phyloP scores from a whole-genome alignment of 2,329 filamentous ascomycete genomes.

The Neoarthrinium moseri region DNA sequence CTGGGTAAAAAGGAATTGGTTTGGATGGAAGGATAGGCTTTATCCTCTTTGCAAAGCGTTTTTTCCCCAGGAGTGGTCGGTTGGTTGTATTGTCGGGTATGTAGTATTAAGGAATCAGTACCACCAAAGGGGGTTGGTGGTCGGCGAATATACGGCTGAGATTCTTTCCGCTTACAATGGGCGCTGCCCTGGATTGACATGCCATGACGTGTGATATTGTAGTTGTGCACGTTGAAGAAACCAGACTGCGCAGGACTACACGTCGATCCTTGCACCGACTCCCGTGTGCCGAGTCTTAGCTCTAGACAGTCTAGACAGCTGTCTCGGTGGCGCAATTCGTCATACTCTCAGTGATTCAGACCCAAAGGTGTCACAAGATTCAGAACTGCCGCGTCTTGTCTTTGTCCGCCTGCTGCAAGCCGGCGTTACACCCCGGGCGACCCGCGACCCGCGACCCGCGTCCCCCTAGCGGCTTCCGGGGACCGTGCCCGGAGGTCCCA shows the following conservation, averaged over 20 bases:
- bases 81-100: constrained; percentile 9
- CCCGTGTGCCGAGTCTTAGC: too few relatives aligned
- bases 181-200: background rate
- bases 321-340: too few relatives aligned
- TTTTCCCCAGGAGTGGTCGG: constrained; percentile 6
- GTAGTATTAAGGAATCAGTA: constrained; percentile 10
- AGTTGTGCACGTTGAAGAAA: too few relatives aligned
- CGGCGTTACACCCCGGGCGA: too few relatives aligned
- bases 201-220: background rate
- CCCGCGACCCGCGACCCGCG: too few relatives aligned
- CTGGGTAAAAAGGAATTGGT: constrained; percentile 2
- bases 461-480: too few relatives aligned
- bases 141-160: constrained; percentile 5
- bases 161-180: constrained; percentile 8
- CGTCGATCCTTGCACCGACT: background rate
- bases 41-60: background rate
- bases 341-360: too few relatives aligned
- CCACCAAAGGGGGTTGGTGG: constrained; percentile 2
- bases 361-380: too few relatives aligned
- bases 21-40: constrained; percentile 8
- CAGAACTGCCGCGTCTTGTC: too few relatives aligned
- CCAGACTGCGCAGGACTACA: background rate
- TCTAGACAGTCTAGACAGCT: too few relatives aligned
- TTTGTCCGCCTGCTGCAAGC: too few relatives aligned
- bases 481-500: background rate